A percentile compares a stretch with the other conserved stretches of the same genome.
Conservation (phyloP, 2,329 filamentous ascomycete species). For the Seiridium cupressi region DNA sequence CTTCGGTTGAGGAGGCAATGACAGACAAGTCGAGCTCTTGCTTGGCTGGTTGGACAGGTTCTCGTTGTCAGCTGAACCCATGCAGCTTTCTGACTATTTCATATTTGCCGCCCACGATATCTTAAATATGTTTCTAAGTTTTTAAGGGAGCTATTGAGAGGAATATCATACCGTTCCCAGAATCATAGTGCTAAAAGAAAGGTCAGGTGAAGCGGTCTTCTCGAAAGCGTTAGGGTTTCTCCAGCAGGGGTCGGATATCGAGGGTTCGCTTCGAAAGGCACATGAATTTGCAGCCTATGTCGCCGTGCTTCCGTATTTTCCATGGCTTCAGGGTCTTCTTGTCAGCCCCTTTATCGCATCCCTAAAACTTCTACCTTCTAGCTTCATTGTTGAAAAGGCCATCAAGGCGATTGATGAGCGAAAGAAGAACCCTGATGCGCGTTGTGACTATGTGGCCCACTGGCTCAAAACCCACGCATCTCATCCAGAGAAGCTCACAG, state of each 20-base stretch:
- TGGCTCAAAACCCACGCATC: not conserved
- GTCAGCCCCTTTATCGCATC: not conserved
- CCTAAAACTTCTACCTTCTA: not conserved
- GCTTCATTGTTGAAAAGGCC: not conserved
- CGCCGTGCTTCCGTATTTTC: too few relatives aligned
- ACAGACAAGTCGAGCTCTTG: conserved; percentile 3
- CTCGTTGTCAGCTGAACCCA: not conserved
- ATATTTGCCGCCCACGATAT: conserved; percentile 22
- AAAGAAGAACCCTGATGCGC: not conserved
- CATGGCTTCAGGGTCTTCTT: too few relatives aligned
- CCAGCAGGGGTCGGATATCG: conserved; percentile 20
- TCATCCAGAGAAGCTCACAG: not conserved
- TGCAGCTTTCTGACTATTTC: conserved; percentile 11
- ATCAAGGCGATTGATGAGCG: not conserved
- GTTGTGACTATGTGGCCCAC: not conserved
- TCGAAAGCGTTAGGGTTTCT: conserved; percentile 25
- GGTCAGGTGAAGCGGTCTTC: conserved; percentile 21
- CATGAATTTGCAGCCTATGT: too few relatives aligned
- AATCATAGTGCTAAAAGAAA: too few relatives aligned
- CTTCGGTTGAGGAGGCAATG: conserved; percentile 14
- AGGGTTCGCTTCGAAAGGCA: conserved; percentile 15
- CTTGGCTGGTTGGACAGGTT: conserved; percentile 5
- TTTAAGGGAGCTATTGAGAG: too few relatives aligned
- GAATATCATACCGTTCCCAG: too few relatives aligned
- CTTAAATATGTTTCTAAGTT: not conserved